Conservation (phyloP, 768 basidiomycete genomes). For the Tylopilus intermedius region DNA sequence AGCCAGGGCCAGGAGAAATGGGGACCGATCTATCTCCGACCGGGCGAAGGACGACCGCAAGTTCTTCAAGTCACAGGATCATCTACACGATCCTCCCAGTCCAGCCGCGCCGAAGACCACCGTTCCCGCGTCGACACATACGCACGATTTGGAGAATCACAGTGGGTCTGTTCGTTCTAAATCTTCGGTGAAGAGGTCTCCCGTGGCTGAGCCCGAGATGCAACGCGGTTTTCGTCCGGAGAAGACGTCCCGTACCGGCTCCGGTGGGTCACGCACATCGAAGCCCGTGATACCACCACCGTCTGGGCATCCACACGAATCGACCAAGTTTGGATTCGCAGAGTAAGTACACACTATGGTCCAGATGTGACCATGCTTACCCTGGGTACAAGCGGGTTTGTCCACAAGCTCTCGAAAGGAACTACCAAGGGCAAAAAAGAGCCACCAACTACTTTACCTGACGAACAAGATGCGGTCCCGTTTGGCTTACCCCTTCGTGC, state of each 20-base stretch:
- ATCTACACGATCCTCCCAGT: slow-evolving; percentile 16
- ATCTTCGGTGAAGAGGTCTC: slow-evolving; percentile 14
- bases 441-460: not conserved
- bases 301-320: slow-evolving; percentile 20
- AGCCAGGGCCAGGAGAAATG: slow-evolving; percentile 12
- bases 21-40: slow-evolving; percentile 14
- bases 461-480: slow-evolving; percentile 14
- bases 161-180: slow-evolving; percentile 10
- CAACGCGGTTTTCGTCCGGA: slow-evolving; percentile 9
- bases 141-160: slow-evolving; percentile 11
- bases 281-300: slow-evolving; percentile 30
- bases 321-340: slow-evolving; percentile 21
- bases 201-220: not conserved
- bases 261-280: slow-evolving; percentile 14
- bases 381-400: slow-evolving; percentile 23
- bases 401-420: slow-evolving; percentile 26
- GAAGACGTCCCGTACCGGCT: slow-evolving; percentile 9
- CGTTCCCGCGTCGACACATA: slow-evolving; percentile 8
- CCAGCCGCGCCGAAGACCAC: slow-evolving; percentile 10
- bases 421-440: slow-evolving; percentile 5
- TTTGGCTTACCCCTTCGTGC: slow-evolving; percentile 37
- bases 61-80: slow-evolving; percentile 21
- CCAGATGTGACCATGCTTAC: slow-evolving; percentile 5
- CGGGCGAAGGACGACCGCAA: slow-evolving; percentile 17
- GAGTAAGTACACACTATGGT: slow-evolving; percentile 22